These are phyloP conservation scores for Punctularia strigosozonata DNA, from an alignment of 768 basidiomycete species.

Conservation along the genomic window DNA sequence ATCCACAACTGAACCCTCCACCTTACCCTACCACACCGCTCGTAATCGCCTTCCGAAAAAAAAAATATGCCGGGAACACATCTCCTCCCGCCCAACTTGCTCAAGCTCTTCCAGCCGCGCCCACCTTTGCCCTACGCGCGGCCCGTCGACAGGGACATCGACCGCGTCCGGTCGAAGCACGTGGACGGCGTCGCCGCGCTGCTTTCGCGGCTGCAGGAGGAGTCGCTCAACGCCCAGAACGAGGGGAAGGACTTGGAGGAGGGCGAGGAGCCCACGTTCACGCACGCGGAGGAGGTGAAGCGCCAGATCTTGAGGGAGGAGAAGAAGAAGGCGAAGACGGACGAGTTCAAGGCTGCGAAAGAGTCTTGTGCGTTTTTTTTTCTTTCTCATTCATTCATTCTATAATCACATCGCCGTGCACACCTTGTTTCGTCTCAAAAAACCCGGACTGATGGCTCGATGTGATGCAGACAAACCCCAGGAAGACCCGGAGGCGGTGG, in stretches of 20 bases:
- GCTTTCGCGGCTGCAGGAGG: conserved; percentile 62
- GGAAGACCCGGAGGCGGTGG: conserved; percentile 82
- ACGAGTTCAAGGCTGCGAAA: conserved; percentile 70
- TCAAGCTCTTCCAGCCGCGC: conserved; percentile 92
- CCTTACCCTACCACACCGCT: too few relatives aligned
- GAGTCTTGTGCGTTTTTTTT: conserved; percentile 59
- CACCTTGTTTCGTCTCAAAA: conserved; percentile 5
- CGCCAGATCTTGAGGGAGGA: conserved; percentile 70
- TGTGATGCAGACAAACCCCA: conserved; percentile 68
- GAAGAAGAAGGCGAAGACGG: conserved; percentile 60
- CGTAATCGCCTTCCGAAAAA: too few relatives aligned
- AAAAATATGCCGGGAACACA: conserved; percentile 62
- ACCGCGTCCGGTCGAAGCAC: conserved; percentile 56
- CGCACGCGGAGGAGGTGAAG: conserved; percentile 74
- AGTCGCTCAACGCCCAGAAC: conserved; percentile 43
- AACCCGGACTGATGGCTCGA: not conserved
- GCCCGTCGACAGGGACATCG: conserved; percentile 76
- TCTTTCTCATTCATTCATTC: conserved; percentile 2
- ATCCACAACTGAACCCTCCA: too few relatives aligned
- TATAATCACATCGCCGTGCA: conserved; percentile 5
- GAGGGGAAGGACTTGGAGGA: conserved; percentile 66
- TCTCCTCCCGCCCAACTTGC: conserved; percentile 87
- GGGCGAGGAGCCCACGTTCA: conserved; percentile 71
- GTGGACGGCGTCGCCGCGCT: conserved; percentile 70
- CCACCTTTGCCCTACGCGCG: conserved; percentile 81